These are phyloP conservation scores for Thielaviopsis populi DNA, from an alignment of 2,329 filamentous ascomycete species.

Conservation along the genomic window DNA sequence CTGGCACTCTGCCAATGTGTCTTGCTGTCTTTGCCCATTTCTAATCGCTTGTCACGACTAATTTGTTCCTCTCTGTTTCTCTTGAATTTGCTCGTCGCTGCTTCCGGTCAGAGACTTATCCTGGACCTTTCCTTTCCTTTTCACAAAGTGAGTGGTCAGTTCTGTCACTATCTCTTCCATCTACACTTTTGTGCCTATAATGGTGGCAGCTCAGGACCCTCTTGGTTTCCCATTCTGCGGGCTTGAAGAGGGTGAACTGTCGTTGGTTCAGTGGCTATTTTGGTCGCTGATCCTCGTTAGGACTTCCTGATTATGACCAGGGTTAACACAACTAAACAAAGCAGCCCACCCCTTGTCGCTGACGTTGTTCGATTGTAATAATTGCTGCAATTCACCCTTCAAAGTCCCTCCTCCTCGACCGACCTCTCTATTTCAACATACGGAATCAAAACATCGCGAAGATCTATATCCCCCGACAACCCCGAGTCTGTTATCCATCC, in stretches of 20 bases:
- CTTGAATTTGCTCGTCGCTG: not conserved
- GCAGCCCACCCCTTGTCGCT: not conserved
- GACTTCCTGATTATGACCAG: not conserved
- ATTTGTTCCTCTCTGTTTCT: not conserved
- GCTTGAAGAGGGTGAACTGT: conserved; percentile 1
- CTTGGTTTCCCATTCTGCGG: conserved; percentile 10
- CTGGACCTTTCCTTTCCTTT: not conserved
- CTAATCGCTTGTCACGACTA: not conserved
- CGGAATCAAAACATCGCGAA: not conserved
- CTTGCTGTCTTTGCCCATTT: not conserved
- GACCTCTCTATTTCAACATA: not conserved
- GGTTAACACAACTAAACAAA: not conserved
- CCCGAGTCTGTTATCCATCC: not conserved
- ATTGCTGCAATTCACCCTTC: not conserved
- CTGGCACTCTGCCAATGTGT: no score
- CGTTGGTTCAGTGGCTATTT: not conserved
- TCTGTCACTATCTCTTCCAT: not conserved
- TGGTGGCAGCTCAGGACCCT: not conserved
- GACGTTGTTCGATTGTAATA: not conserved
- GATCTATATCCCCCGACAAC: not conserved
- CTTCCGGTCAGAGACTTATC: not conserved
- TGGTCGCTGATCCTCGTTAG: not conserved
- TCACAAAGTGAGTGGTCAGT: not conserved
- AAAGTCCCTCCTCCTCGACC: not conserved
- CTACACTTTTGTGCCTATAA: not conserved